Percentiles rank a stretch among this genome's conserved stretches.
These are phyloP conservation scores for Leishmania guyanensis DNA, from an alignment of 208 protist species.

Conservation along the genomic window DNA sequence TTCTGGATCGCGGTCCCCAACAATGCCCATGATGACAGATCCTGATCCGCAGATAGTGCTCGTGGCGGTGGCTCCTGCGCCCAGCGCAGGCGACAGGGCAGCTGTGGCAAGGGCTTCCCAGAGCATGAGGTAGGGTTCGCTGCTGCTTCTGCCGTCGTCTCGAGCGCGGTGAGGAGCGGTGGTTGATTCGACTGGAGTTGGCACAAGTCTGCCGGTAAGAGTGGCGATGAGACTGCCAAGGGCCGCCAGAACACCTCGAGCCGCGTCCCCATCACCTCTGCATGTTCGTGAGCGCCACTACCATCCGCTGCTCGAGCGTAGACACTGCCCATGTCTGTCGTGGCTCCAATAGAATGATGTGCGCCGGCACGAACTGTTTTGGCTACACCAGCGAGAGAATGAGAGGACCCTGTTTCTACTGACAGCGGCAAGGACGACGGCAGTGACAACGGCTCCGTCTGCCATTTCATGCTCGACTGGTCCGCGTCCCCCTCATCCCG, in stretches of 20 bases:
- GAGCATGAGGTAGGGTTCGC: not conserved
- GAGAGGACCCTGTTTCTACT: not conserved
- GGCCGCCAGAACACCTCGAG: constrained; percentile 29
- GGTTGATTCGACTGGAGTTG: not conserved
- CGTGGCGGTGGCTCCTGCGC: constrained; percentile 20
- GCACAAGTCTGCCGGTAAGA: constrained; percentile 17
- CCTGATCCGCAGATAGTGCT: not conserved
- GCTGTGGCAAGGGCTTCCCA: not conserved
- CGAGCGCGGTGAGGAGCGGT: constrained; percentile 1
- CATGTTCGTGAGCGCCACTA: not conserved
- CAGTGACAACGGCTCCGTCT: not conserved
- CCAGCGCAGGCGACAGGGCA: constrained; percentile 23
- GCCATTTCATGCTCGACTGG: constrained; percentile 7
- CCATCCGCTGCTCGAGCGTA: not conserved
- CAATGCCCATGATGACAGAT: constrained; percentile 11
- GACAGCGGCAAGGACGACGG: not conserved
- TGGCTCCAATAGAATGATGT: not conserved
- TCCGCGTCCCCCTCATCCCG: not conserved
- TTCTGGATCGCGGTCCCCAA: constrained; percentile 12
- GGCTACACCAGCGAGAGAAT: not conserved
- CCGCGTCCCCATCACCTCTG: constrained; percentile 1
- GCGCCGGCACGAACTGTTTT: not conserved
- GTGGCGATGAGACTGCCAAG: constrained; percentile 17
- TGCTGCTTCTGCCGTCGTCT: not conserved
- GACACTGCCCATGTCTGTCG: not conserved